Evolutionary conservation across 176 grass and related monocot species (phyloP).

Genomic region (Aegilops longissima): DNA sequence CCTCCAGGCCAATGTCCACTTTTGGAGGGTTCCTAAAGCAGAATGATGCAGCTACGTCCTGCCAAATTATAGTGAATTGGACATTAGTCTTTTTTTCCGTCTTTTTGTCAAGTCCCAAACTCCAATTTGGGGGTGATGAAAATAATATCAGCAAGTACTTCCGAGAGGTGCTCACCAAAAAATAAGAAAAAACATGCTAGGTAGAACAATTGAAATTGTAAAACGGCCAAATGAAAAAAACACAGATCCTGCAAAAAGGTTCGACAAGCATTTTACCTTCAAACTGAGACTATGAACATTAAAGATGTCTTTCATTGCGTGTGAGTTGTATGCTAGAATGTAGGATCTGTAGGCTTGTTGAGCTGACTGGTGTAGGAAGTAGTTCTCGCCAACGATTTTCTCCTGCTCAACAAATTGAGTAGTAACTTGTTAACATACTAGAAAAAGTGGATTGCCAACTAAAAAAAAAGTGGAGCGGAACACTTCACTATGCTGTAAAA

Average conservation of each 20-base stretch:
- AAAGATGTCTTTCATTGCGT: constrained; percentile 79
- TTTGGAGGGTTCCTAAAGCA: constrained; percentile 71
- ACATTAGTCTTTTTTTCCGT: background rate
- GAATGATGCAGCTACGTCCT: constrained; percentile 82
- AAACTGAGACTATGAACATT: constrained; percentile 77
- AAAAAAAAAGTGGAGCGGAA: background rate
- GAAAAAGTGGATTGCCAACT: too few species aligned
- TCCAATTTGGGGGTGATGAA: background rate
- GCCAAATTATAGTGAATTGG: constrained; percentile 9
- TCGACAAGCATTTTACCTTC: constrained; percentile 52
- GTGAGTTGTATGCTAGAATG: constrained; percentile 69
- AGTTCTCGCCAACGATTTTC: constrained; percentile 76
- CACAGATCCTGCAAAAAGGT: background rate
- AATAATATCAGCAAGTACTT: background rate
- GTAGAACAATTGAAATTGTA: background rate
- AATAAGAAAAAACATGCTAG: background rate
- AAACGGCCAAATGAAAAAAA: background rate
- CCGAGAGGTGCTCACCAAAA: background rate
- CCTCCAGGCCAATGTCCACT: constrained; percentile 69
- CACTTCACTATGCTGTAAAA: background rate
- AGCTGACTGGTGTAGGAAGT: constrained; percentile 75
- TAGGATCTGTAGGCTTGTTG: constrained; percentile 93
- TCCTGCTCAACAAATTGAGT: constrained; percentile 58
- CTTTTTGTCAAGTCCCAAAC: background rate
- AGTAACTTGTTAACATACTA: background rate